Percentiles rank a stretch among this genome's conserved stretches.
Conservation (phyloP, 148 eudicot species). For the Cornus kousa region DNA sequence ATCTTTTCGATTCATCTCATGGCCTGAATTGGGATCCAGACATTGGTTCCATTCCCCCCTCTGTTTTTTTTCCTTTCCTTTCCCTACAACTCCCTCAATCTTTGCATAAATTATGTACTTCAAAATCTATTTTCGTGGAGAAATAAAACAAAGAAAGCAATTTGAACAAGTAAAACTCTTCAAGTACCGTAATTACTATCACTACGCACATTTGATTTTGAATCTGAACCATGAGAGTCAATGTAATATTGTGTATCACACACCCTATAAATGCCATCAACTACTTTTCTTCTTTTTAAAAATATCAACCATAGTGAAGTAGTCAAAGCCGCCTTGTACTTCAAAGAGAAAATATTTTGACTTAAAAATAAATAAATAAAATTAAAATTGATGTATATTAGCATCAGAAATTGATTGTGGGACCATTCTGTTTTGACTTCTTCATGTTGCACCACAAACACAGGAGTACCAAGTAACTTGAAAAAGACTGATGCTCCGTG, state of each 20-base stretch:
- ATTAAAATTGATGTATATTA: neutral
- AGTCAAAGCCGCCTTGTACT: neutral
- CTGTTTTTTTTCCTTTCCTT: too few relatives aligned
- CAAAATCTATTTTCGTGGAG: too few relatives aligned
- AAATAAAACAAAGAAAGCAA: too few relatives aligned
- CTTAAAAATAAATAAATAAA: neutral
- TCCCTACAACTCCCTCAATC: too few relatives aligned
- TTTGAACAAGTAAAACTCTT: too few relatives aligned
- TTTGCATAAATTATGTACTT: too few relatives aligned
- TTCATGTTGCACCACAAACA: neutral
- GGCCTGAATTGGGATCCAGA: too few relatives aligned
- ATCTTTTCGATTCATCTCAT: too few relatives aligned
- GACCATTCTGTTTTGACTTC: neutral
- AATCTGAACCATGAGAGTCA: neutral
- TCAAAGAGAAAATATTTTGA: neutral
- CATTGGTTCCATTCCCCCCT: too few relatives aligned
- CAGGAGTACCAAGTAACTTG: neutral
- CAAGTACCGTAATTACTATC: too few relatives aligned
- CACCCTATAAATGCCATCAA: neutral
- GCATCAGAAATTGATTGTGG: constrained; percentile 5
- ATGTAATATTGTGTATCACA: neutral
- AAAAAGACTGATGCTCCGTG: neutral
- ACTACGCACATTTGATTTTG: neutral
- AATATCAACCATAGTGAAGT: neutral
- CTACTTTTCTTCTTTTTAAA: neutral